These are phyloP conservation scores for Fusarium floridanum DNA, from an alignment of 2,329 filamentous ascomycete genomes.

Conservation along the genomic window DNA sequence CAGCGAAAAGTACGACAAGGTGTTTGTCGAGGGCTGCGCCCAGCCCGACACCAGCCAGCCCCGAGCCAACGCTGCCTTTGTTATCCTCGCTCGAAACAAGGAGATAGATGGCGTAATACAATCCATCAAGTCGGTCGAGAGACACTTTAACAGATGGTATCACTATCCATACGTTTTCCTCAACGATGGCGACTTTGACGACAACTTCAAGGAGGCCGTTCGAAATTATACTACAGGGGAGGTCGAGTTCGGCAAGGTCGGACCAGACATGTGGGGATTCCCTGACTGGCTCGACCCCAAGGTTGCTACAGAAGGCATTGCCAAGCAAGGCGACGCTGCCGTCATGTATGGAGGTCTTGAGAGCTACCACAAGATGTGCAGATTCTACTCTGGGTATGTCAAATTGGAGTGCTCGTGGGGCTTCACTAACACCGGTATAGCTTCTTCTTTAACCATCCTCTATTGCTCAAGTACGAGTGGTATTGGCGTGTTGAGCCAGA, in stretches of 20 bases:
- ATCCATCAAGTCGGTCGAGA: conserved; percentile 96
- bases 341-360: conserved; percentile 99
- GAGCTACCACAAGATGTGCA: conserved; percentile 99
- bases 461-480: conserved; percentile 98
- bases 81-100: conserved; percentile 95
- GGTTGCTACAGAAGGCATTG: conserved; percentile 94
- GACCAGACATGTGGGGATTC: conserved; percentile 92
- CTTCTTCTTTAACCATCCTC: conserved; percentile 97
- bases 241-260: conserved; percentile 96
- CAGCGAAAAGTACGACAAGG: conserved; percentile 96
- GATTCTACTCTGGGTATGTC: conserved; percentile 95
- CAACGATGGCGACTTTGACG: conserved; percentile 97
- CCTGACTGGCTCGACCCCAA: conserved; percentile 96
- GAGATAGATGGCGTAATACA: conserved; percentile 96
- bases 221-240: conserved; percentile 88
- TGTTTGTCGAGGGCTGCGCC: conserved; percentile 91
- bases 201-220: conserved; percentile 89
- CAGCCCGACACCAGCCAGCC: conserved; percentile 83
- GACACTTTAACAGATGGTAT: conserved; percentile 99
- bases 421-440: conserved; percentile 55
- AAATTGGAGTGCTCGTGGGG: not conserved
- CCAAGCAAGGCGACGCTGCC: conserved; percentile 94
- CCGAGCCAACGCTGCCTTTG: conserved; percentile 93
- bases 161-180: conserved; percentile 98
- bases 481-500: conserved; percentile 99